phyloP scores from a whole-genome alignment of 2,329 filamentous ascomycete genomes.

The Tolypocladium tropicale region DNA sequence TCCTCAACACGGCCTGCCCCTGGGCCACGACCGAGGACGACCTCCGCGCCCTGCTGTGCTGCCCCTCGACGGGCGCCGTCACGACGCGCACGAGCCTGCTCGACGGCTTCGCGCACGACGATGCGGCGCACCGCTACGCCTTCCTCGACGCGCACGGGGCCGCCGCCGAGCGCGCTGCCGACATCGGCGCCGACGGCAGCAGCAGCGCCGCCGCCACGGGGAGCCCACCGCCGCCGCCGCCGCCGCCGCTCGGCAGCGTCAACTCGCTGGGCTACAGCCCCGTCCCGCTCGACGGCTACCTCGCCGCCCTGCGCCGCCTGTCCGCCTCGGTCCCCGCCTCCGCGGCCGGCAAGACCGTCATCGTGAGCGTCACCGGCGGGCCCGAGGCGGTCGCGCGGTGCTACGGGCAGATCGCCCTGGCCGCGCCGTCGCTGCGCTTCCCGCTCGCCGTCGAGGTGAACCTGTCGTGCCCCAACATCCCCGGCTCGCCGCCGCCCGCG shows the following conservation, averaged over 20 bases:
- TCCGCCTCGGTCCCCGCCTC: slow-evolving; percentile 11
- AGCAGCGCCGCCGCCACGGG: no score
- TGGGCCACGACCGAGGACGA: slow-evolving; percentile 61
- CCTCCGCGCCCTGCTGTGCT: slow-evolving; percentile 49
- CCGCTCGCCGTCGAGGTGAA: slow-evolving; percentile 65
- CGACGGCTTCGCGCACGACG: slow-evolving; percentile 53
- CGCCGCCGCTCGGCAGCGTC: slow-evolving; percentile 38
- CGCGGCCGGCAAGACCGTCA: slow-evolving; percentile 42
- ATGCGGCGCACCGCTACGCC: slow-evolving; percentile 49
- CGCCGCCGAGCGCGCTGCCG: not conserved
- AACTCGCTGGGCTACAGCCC: slow-evolving; percentile 72
- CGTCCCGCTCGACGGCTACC: slow-evolving; percentile 45
- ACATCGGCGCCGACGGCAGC: not conserved
- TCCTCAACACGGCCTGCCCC: slow-evolving; percentile 66
- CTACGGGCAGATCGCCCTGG: slow-evolving; percentile 37
- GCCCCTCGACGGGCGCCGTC: slow-evolving; percentile 57
- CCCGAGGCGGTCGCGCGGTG: slow-evolving; percentile 45
- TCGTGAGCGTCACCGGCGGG: slow-evolving; percentile 61
- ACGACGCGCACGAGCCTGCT: slow-evolving; percentile 63
- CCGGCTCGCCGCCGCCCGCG: slow-evolving; percentile 56
- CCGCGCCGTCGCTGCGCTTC: slow-evolving; percentile 28
- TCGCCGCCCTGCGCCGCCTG: slow-evolving; percentile 43
- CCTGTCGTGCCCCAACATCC: slow-evolving; percentile 69
- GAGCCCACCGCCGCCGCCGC: no score
- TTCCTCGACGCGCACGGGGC: slow-evolving; percentile 45